These are phyloP conservation scores for Torulaspora microellipsoides DNA, from an alignment of 805 yeast genomes.

Conservation along the genomic window DNA sequence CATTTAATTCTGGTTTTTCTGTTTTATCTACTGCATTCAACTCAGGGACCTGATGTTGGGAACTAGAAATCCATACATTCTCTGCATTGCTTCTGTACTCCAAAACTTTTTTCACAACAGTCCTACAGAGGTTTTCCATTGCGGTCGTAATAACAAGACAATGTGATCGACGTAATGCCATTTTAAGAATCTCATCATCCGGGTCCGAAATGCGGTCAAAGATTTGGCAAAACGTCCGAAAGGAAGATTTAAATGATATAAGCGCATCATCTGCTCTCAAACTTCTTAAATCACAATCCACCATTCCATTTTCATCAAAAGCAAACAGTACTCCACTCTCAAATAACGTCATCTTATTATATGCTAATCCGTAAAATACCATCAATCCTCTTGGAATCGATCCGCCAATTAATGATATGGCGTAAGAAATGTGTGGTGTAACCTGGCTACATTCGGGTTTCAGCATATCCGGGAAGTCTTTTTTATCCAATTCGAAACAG, in stretches of 20 bases:
- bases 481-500: constrained; percentile 20
- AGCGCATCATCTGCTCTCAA: constrained; percentile 5
- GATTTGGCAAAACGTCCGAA: constrained; percentile 12
- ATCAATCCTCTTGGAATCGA: constrained; percentile 10
- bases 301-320: background rate
- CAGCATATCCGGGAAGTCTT: constrained; percentile 17
- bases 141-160: constrained; percentile 10
- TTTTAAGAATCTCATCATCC: constrained; percentile 4
- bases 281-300: constrained; percentile 15
- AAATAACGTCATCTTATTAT: constrained; percentile 14
- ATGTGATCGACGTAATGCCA: constrained; percentile 10
- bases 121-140: constrained; percentile 16
- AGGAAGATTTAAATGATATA: constrained; percentile 10
- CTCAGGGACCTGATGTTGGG: background rate
- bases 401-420: constrained; percentile 5
- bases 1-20: background rate
- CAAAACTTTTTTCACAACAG: constrained; percentile 18
- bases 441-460: constrained; percentile 4
- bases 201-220: constrained; percentile 10
- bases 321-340: constrained; percentile 9
- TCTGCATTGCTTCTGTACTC: constrained; percentile 21
- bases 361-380: constrained; percentile 14
- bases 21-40: background rate
- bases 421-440: constrained; percentile 21
- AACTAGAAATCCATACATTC: constrained; percentile 12